Conservation (phyloP, 441 rosid species). For the Syzygium syzygioides region DNA sequence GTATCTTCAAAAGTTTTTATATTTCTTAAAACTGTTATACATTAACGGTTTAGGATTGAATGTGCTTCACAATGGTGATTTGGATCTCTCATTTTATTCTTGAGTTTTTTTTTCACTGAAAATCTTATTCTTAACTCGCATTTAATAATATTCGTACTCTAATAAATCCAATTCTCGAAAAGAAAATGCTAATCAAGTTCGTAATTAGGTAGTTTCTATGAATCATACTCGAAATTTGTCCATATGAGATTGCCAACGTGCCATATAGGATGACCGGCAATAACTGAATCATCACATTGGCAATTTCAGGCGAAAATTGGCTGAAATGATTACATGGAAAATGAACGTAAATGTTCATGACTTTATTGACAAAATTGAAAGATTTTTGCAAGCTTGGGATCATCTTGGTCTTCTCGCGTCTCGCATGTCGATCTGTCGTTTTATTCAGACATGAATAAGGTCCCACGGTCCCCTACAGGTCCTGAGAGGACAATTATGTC, state of each 20-base stretch:
- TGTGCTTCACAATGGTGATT: background rate
- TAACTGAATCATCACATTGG: rapidly evolving
- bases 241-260: background rate
- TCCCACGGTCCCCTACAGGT: background rate
- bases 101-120: background rate
- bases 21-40: background rate
- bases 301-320: background rate
- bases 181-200: background rate
- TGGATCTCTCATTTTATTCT: background rate
- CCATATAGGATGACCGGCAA: rapidly evolving
- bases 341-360: background rate
- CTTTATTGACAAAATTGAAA: background rate
- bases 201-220: background rate
- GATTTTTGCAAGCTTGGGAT: too few relatives aligned
- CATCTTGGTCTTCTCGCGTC: background rate
- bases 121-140: background rate
- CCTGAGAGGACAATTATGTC: background rate
- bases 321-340: rapidly evolving
- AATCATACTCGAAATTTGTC: background rate
- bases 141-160: background rate
- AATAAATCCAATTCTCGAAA: background rate
- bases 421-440: background rate
- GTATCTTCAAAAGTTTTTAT: background rate
- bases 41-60: background rate
- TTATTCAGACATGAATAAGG: background rate